phyloP scores from a whole-genome alignment of 2,329 filamentous ascomycete species.

The Aaosphaeria arxii region DNA sequence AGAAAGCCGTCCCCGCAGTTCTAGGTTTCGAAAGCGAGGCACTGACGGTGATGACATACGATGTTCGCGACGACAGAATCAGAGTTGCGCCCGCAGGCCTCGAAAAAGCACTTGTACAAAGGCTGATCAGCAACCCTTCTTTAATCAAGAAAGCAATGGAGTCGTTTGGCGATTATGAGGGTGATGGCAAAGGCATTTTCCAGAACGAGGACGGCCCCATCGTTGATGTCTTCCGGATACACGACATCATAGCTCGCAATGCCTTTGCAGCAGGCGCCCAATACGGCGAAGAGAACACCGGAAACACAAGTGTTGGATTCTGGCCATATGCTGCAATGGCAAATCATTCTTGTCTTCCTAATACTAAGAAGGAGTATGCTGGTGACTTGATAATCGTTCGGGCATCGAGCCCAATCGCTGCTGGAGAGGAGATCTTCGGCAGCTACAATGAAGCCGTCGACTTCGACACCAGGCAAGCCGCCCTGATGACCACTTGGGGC shows the following conservation, averaged over 20 bases:
- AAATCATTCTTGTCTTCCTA: slow-evolving; percentile 46
- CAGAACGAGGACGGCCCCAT: slow-evolving; percentile 38
- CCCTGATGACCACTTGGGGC: slow-evolving; percentile 34
- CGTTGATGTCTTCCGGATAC: slow-evolving; percentile 50
- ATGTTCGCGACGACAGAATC: slow-evolving; percentile 36
- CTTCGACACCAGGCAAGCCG: slow-evolving; percentile 32
- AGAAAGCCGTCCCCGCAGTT: slow-evolving; percentile 51
- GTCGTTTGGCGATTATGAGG: slow-evolving; percentile 29
- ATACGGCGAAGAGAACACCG: slow-evolving; percentile 18
- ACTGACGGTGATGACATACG: slow-evolving; percentile 45
- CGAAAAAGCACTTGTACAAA: slow-evolving; percentile 39
- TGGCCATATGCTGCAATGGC: slow-evolving; percentile 43
- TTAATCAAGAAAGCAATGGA: slow-evolving; percentile 31
- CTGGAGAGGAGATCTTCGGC: slow-evolving; percentile 22
- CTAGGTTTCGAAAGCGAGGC: slow-evolving; percentile 43
- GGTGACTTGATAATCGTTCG: slow-evolving; percentile 41
- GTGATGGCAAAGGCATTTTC: slow-evolving; percentile 39
- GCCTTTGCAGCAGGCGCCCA: slow-evolving; percentile 39
- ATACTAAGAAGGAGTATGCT: slow-evolving; percentile 37
- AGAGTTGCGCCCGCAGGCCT: slow-evolving; percentile 19
- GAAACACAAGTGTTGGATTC: slow-evolving; percentile 33
- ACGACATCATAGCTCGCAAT: slow-evolving; percentile 46
- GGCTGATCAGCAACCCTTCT: slow-evolving; percentile 45
- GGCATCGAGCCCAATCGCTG: slow-evolving; percentile 32
- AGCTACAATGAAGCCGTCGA: slow-evolving; percentile 29